A percentile compares a stretch with the other conserved stretches of the same genome.
phyloP scores from a whole-genome alignment of 305 asterid species.

The Fraxinus dipetala region DNA sequence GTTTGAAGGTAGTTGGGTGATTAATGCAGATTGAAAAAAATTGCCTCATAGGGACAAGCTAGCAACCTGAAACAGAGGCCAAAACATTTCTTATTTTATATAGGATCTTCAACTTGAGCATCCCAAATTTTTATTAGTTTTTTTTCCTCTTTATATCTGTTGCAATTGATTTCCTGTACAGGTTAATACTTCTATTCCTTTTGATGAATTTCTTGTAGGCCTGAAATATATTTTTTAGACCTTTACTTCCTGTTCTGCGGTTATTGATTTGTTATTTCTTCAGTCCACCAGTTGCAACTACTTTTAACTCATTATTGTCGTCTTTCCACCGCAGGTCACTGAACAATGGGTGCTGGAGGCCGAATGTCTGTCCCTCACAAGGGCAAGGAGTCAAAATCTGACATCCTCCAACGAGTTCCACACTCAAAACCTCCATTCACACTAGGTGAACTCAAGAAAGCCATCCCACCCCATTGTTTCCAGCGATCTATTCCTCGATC shows the following conservation, averaged over 20 bases:
- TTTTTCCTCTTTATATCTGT: neutral
- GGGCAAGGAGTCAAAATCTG: constrained; percentile 44
- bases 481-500: constrained; percentile 70
- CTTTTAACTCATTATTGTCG: neutral
- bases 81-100: neutral
- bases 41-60: neutral
- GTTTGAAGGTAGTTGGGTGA: neutral
- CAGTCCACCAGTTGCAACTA: neutral
- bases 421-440: constrained; percentile 74
- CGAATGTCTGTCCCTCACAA: constrained; percentile 54
- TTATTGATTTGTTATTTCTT: neutral
- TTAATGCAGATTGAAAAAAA: neutral
- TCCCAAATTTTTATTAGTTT: neutral
- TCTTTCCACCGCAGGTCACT: constrained; percentile 38
- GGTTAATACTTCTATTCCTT: neutral
- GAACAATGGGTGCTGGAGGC: constrained; percentile 90
- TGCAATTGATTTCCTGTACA: neutral
- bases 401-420: constrained; percentile 54
- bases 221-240: neutral
- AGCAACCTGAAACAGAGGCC: neutral
- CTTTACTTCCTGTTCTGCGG: neutral
- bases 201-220: neutral
- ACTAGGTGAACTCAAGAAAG: constrained; percentile 65
- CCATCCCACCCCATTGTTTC: constrained; percentile 90
- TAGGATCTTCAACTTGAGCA: neutral